Percentiles rank a stretch among this genome's conserved stretches.
These are phyloP conservation scores for Cladosporium cucumerinum DNA, from an alignment of 2,329 filamentous ascomycete species.

Conservation along the genomic window DNA sequence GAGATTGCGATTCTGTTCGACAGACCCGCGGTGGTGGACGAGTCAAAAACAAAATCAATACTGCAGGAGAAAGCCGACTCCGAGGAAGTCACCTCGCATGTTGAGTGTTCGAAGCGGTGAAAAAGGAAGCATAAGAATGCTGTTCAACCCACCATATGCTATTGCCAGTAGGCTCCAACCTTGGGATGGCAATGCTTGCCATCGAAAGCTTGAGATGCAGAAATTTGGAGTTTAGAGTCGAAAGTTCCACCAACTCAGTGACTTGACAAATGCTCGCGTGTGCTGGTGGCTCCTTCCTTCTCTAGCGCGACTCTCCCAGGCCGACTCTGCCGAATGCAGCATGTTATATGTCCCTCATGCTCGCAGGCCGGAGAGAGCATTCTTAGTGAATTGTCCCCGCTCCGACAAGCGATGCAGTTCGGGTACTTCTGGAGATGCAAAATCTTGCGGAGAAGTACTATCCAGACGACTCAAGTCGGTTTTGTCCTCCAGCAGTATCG, in stretches of 20 bases:
- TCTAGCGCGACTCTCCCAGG: no score
- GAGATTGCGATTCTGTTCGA: constrained; percentile 6
- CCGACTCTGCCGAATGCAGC: no score
- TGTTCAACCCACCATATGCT: no score
- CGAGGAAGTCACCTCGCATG: not conserved
- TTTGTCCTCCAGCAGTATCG: not conserved
- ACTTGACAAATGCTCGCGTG: no score
- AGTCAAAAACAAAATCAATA: not conserved
- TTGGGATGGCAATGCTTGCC: no score
- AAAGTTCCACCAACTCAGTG: no score
- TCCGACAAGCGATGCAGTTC: not conserved
- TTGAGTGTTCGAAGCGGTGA: not conserved
- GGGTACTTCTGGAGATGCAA: not conserved
- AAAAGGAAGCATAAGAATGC: not conserved
- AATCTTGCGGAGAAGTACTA: not conserved
- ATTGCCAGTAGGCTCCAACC: no score
- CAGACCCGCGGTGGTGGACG: not conserved
- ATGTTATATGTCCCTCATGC: not conserved
- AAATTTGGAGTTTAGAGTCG: no score
- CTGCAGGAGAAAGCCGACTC: not conserved
- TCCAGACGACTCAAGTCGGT: not conserved
- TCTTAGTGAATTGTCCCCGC: not conserved
- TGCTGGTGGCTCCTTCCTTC: no score
- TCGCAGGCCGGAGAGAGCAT: not conserved
- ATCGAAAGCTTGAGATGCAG: no score